These are phyloP conservation scores for Didymosphaeria variabile DNA, from an alignment of 2,329 filamentous ascomycete genomes.

Conservation along the genomic window DNA sequence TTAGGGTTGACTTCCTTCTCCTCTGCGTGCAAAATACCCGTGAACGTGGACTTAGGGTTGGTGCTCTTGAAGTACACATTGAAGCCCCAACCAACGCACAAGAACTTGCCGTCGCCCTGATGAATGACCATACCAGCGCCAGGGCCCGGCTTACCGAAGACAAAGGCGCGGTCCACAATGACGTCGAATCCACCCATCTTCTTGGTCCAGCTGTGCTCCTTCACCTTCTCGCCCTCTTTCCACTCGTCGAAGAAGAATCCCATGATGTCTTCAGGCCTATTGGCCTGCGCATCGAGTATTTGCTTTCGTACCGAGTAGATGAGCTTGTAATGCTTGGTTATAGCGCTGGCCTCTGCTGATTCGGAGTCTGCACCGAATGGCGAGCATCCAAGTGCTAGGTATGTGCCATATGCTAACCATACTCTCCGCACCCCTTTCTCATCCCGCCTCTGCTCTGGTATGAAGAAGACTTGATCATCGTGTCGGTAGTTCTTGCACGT, in stretches of 20 bases:
- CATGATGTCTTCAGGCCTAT: conserved; percentile 37
- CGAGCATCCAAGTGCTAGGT: conserved; percentile 29
- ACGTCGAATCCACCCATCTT: conserved; percentile 50
- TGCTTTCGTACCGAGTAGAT: conserved; percentile 46
- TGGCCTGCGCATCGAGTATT: conserved; percentile 54
- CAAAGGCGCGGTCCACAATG: conserved; percentile 55
- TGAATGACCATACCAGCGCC: conserved; percentile 57
- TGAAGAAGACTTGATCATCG: conserved; percentile 58
- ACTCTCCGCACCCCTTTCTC: conserved; percentile 45
- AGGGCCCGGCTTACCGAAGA: conserved; percentile 55
- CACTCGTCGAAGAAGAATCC: conserved; percentile 58
- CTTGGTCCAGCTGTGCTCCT: conserved; percentile 39
- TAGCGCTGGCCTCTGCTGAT: conserved; percentile 40
- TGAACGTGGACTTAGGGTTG: conserved; percentile 48
- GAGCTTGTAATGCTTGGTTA: conserved; percentile 54
- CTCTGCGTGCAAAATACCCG: conserved; percentile 54
- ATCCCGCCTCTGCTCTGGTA: conserved; percentile 63
- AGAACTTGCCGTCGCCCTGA: conserved; percentile 49
- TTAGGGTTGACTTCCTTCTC: conserved; percentile 54
- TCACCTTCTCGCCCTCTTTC: conserved; percentile 36
- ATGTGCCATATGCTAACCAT: conserved; percentile 38
- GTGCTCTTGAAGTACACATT: conserved; percentile 46
- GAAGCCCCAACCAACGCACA: conserved; percentile 59
- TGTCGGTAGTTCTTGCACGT: conserved; percentile 58
- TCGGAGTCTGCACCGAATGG: conserved; percentile 54